Base-by-base conservation (phyloP, 495 filamentous ascomycete species). In the Aspergillus hancockii region DNA sequence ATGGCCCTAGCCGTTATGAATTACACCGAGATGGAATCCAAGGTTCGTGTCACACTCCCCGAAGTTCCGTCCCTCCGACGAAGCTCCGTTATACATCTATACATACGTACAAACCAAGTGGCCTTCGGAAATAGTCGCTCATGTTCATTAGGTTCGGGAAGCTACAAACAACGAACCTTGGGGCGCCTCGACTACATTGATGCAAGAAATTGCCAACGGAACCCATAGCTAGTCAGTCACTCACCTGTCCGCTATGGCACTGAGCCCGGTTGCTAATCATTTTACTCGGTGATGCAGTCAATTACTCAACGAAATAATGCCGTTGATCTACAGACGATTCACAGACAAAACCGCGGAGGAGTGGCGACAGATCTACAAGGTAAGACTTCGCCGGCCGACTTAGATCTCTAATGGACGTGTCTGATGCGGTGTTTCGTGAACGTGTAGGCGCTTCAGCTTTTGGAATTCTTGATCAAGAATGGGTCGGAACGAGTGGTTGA, bases 361-460 rank as follows among this genome's bases (percentile, higher is more conserved):
- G 74, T 99, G 94, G 94, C 86, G 95, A 61, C 94, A 99, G 72
- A 99, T 98, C 60, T 99, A 98, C 80, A 99, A 99, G 82, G 87
- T 88, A 65, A 14, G 43, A 14, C 12, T 23, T 12, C 1, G n/a
- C 21, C 19, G 43, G 43, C 1, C 19, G 49, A 13, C 3, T 25
- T 57, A 1, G 41, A 28, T 14, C 31, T 19, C 18, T 34, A 25
- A 21, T 25, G 21, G 19, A 38, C 14, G 32, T 30, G 50, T 49
- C 46, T 68, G 41, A 47, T 12, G 36, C 19, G 5, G 14, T 47
- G 21, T 22, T 23, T 12, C 6, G 51, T 22, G 21, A 18, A 16
- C 40, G 13, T 47, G 28, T 54, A 89, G 87, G 86, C 86, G 50
- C 89, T 99, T 21, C 94, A 98, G 79, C 83, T 99, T 25, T 87